Conservation (phyloP, 805 yeast genomes). For the Candida sithepensis region DNA sequence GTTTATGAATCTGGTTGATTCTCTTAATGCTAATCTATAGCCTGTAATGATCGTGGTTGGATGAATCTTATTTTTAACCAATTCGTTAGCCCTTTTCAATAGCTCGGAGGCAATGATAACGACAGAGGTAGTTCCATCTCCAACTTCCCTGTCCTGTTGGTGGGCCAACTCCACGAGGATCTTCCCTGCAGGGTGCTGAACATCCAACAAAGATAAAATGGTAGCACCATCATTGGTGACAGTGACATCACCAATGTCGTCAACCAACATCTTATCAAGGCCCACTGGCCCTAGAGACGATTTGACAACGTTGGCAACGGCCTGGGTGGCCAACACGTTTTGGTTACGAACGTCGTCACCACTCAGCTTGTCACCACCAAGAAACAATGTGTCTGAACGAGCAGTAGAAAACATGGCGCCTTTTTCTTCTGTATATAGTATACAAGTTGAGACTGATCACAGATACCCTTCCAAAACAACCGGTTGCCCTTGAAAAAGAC, state of each 20-base stretch:
- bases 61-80: slow-evolving; percentile 90
- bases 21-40: slow-evolving; percentile 87
- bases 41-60: slow-evolving; percentile 98
- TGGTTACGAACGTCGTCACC: slow-evolving; percentile 97
- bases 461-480: too few species aligned
- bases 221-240: slow-evolving; percentile 99
- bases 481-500: too few species aligned
- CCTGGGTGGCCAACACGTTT: slow-evolving; percentile 89
- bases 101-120: slow-evolving; percentile 94
- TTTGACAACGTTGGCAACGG: slow-evolving; percentile 80
- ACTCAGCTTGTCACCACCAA: slow-evolving; percentile 93
- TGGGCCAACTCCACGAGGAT: slow-evolving; percentile 95
- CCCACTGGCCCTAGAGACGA: slow-evolving; percentile 98
- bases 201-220: slow-evolving; percentile 82
- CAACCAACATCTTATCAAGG: slow-evolving; percentile 96
- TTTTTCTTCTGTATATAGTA: not conserved
- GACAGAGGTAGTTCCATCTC: slow-evolving; percentile 97
- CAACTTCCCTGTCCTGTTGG: slow-evolving; percentile 98
- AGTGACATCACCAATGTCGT: slow-evolving; percentile 97
- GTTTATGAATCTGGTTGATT: slow-evolving; percentile 80
- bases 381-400: slow-evolving; percentile 88
- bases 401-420: slow-evolving; percentile 60
- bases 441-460: not conserved
- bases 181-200: slow-evolving; percentile 98
- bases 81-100: slow-evolving; percentile 86